A percentile compares a stretch with the other conserved stretches of the same genome.
Evolutionary conservation across 2,329 filamentous ascomycete genomes (phyloP).

Genomic region (Passalora sequoiae): DNA sequence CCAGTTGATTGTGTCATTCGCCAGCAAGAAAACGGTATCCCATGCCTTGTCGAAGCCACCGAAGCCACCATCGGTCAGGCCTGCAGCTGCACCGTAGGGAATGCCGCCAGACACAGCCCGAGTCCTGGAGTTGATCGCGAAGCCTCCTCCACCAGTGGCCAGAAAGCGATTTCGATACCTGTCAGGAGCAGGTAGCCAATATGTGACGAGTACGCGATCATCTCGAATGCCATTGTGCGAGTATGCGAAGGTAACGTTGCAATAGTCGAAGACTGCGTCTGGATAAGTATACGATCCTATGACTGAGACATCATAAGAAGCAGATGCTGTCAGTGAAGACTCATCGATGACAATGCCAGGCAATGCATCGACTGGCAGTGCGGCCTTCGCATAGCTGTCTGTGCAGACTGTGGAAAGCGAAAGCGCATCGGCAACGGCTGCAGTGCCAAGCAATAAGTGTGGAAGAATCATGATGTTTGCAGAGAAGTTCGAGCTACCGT

Average conservation of each 20-base stretch:
- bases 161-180: conserved; percentile 46
- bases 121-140: conserved; percentile 29
- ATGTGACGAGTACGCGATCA: conserved; percentile 33
- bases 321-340: too few relatives aligned
- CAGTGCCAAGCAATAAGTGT: too few relatives aligned
- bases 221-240: conserved; percentile 10
- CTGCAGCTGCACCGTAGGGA: conserved; percentile 45
- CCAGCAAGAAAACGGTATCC: conserved; percentile 8
- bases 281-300: too few relatives aligned
- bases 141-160: conserved; percentile 46
- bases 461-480: too few relatives aligned
- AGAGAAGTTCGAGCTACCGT: too few relatives aligned
- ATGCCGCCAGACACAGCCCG: conserved; percentile 34
- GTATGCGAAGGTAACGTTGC: conserved; percentile 13
- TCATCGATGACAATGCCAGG: too few relatives aligned
- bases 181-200: conserved; percentile 42
- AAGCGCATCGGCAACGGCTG: too few relatives aligned
- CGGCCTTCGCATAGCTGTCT: too few relatives aligned
- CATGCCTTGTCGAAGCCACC: conserved; percentile 23
- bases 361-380: too few relatives aligned
- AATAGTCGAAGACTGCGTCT: too few relatives aligned
- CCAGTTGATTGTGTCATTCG: conserved; percentile 50
- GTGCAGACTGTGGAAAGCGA: too few relatives aligned
- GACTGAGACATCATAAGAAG: too few relatives aligned
- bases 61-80: conserved; percentile 49